These are phyloP conservation scores for Septoria linicola DNA, from an alignment of 2,329 filamentous ascomycete species.

Conservation along the genomic window DNA sequence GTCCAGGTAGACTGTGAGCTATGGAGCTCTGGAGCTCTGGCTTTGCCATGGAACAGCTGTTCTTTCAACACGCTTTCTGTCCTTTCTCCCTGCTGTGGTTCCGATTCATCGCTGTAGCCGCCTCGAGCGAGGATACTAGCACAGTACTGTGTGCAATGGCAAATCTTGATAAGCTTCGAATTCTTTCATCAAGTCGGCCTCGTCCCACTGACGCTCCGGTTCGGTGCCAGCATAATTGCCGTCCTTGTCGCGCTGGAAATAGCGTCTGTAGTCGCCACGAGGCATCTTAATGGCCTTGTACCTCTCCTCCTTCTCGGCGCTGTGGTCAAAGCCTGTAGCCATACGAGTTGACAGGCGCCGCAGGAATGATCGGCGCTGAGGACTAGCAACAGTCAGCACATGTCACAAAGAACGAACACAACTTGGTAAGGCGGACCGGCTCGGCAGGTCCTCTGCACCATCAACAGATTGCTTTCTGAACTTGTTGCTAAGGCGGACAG, in stretches of 20 bases:
- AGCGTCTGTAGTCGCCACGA: slow-evolving; percentile 31
- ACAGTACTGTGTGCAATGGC: slow-evolving; percentile 21
- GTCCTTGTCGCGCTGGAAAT: slow-evolving; percentile 28
- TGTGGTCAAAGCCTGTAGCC: slow-evolving; percentile 15
- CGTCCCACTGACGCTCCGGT: slow-evolving; percentile 32
- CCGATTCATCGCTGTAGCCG: no score
- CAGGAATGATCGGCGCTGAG: slow-evolving; percentile 29
- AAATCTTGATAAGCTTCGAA: slow-evolving; percentile 32
- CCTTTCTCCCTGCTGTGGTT: no score
- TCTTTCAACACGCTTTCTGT: no score
- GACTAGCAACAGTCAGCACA: slow-evolving; percentile 16
- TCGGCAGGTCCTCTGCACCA: slow-evolving; percentile 24
- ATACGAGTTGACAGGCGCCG: slow-evolving; percentile 32
- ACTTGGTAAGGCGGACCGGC: slow-evolving; percentile 15
- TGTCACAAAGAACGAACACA: not conserved
- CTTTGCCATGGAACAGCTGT: no score
- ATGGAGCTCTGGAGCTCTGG: no score
- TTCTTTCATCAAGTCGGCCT: slow-evolving; percentile 25
- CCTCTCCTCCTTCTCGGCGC: slow-evolving; percentile 23
- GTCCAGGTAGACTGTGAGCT: no score
- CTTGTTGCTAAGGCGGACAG: slow-evolving; percentile 25
- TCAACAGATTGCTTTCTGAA: slow-evolving; percentile 23
- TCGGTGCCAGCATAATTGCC: slow-evolving; percentile 36
- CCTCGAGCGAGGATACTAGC: no score
- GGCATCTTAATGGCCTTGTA: slow-evolving; percentile 37